phyloP scores from a whole-genome alignment of 495 filamentous ascomycete genomes.

The Lepidopterella palustris region DNA sequence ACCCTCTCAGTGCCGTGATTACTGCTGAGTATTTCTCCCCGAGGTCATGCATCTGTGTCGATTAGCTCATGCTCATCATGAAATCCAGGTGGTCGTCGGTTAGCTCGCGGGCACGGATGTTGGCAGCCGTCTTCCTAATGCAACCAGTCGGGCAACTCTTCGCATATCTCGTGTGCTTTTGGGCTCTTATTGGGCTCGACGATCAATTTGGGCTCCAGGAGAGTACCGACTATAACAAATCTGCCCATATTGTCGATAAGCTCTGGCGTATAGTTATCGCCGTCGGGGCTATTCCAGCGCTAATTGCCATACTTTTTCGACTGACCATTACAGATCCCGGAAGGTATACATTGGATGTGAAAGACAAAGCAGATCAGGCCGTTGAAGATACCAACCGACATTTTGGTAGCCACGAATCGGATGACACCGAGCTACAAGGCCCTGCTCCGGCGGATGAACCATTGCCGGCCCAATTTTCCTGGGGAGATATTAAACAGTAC shows the following conservation, averaged over 20 bases:
- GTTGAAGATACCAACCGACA: constrained; percentile 4
- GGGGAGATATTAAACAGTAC: constrained; percentile 43
- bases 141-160: background rate
- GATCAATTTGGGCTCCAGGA: background rate
- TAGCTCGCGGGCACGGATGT: background rate
- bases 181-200: background rate
- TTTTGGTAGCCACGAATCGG: background rate
- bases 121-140: background rate
- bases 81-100: background rate
- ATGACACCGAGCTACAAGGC: background rate
- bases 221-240: background rate
- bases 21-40: background rate
- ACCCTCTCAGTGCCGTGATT: background rate
- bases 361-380: constrained; percentile 6
- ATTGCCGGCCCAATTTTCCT: constrained; percentile 42
- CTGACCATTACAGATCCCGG: background rate
- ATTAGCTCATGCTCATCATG: background rate
- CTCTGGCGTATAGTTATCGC: background rate
- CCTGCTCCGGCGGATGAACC: background rate
- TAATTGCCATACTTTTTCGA: background rate
- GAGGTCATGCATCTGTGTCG: background rate
- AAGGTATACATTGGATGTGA: constrained; percentile 9
- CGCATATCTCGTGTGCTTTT: background rate
- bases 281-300: background rate
- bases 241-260: background rate